A percentile compares a stretch with the other conserved stretches of the same genome.
Conservation (phyloP, 2,329 filamentous ascomycete genomes). For the Exophiala alcalophila region DNA sequence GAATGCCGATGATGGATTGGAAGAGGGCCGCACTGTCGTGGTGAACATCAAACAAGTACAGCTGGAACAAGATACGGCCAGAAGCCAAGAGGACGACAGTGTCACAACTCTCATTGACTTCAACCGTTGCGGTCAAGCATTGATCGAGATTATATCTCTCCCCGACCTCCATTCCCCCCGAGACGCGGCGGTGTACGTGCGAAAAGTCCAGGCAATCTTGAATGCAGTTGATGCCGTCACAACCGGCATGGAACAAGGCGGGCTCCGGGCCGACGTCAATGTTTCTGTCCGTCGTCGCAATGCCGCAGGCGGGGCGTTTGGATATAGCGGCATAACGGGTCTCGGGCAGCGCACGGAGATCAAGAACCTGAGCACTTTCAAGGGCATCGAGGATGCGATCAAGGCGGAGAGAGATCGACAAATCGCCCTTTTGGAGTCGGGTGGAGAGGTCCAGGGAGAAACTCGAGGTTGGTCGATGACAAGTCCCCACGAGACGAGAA, state of each 20-base stretch:
- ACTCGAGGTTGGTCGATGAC: constrained; percentile 91
- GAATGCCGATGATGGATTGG: constrained; percentile 70
- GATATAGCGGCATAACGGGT: constrained; percentile 57
- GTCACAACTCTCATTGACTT: constrained; percentile 81
- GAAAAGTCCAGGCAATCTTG: constrained; percentile 81
- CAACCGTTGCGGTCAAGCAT: constrained; percentile 84
- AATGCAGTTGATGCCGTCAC: constrained; percentile 80
- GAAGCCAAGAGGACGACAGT: constrained; percentile 76
- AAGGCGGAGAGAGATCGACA: constrained; percentile 87
- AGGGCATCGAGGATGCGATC: constrained; percentile 91
- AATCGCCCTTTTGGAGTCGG: constrained; percentile 72
- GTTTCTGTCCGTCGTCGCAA: constrained; percentile 72
- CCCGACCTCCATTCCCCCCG: constrained; percentile 84
- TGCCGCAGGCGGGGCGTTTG: constrained; percentile 45
- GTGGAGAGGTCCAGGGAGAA: constrained; percentile 74
- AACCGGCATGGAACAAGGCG: constrained; percentile 88
- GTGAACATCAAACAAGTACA: constrained; percentile 92
- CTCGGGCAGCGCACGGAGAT: constrained; percentile 92
- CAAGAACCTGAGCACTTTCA: constrained; percentile 94
- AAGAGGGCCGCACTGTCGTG: constrained; percentile 66
- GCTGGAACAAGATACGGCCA: constrained; percentile 96
- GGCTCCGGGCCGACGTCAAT: constrained; percentile 89
- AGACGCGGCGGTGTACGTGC: constrained; percentile 82
- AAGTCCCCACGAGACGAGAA: constrained; percentile 68
- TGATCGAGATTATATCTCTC: constrained; percentile 92